These are phyloP conservation scores for Malus hybrid DNA, from an alignment of 331 rosid genomes.

Conservation along the genomic window DNA sequence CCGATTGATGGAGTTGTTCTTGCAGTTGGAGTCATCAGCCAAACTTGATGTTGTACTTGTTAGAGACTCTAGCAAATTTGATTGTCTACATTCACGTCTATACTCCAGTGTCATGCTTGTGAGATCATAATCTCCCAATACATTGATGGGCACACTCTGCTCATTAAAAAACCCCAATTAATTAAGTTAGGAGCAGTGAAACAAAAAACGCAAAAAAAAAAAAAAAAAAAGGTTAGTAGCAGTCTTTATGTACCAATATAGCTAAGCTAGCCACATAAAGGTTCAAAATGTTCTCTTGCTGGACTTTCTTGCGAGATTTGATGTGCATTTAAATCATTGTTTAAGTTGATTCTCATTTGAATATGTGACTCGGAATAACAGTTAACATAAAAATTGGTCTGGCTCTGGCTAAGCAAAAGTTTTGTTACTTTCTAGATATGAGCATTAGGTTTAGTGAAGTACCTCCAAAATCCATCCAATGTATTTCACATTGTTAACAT, in stretches of 20 bases:
- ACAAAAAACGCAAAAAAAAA: too few relatives aligned
- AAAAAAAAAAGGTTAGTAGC: too few relatives aligned
- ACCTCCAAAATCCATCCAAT: constrained; percentile 96
- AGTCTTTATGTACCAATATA: too few relatives aligned
- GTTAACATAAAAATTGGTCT: too few relatives aligned
- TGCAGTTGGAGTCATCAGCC: constrained; percentile 17
- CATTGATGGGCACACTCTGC: constrained; percentile 79
- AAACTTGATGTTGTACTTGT: constrained; percentile 44
- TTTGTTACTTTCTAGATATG: too few relatives aligned
- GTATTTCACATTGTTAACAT: constrained; percentile 89
- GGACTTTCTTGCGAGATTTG: too few relatives aligned
- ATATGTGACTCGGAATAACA: background rate
- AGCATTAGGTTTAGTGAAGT: background rate
- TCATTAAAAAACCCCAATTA: background rate
- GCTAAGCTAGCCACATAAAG: too few relatives aligned
- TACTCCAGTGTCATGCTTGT: constrained; percentile 80
- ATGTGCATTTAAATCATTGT: too few relatives aligned
- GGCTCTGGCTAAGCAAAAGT: too few relatives aligned
- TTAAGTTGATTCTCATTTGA: too few relatives aligned
- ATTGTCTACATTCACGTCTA: constrained; percentile 72
- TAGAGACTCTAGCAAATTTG: constrained; percentile 70
- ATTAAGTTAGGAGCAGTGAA: too few relatives aligned
- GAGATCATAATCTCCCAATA: constrained; percentile 46
- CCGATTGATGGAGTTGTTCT: constrained; percentile 30
- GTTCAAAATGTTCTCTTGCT: too few relatives aligned